Conservation (phyloP, 495 filamentous ascomycete genomes). For the Xylaria sp. region DNA sequence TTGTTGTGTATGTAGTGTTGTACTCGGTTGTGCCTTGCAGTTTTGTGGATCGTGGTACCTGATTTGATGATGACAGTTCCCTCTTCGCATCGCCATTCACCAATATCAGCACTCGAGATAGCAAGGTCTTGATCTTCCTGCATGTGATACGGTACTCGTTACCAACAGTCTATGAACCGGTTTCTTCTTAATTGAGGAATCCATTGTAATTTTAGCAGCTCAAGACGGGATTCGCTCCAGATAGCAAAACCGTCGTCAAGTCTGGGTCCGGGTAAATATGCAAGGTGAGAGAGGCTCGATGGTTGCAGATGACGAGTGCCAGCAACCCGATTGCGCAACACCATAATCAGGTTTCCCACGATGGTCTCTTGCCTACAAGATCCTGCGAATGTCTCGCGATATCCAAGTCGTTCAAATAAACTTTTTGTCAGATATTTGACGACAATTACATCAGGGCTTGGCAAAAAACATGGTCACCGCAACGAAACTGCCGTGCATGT, state of each 20-base stretch:
- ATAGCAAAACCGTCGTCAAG: background rate
- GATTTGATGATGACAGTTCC: background rate
- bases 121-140: background rate
- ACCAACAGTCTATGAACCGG: background rate
- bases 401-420: conserved; percentile 10
- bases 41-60: background rate
- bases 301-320: conserved; percentile 12
- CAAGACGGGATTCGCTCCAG: background rate
- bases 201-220: background rate
- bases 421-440: conserved; percentile 11
- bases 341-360: background rate
- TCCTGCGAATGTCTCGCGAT: background rate
- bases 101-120: background rate
- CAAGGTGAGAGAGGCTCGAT: conserved; percentile 7
- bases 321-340: conserved; percentile 21
- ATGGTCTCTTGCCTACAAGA: conserved; percentile 9
- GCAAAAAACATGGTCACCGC: background rate
- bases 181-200: background rate
- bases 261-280: conserved; percentile 23
- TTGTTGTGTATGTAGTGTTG: background rate
- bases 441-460: conserved; percentile 16
- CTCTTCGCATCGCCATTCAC: background rate
- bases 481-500: conserved; percentile 21
- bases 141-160: background rate
- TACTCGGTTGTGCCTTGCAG: conserved; percentile 2